phyloP scores from a whole-genome alignment of 352 stramenopile species.

The Globisporangium canariense region DNA sequence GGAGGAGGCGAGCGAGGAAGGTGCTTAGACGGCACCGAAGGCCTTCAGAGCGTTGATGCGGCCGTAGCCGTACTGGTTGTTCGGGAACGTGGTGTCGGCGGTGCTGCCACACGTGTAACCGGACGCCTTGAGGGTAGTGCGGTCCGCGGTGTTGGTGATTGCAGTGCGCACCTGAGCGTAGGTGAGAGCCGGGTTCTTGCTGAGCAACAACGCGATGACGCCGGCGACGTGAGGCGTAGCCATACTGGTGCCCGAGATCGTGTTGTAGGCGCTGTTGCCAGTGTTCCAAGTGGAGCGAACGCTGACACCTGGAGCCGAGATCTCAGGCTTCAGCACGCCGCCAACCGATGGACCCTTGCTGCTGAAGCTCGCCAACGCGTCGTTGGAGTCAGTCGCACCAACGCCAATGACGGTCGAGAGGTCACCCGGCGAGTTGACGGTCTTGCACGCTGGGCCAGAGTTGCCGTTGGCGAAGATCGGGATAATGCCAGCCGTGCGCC shows the following conservation, averaged over 20 bases:
- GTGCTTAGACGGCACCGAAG: constrained; percentile 5
- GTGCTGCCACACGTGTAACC: constrained; percentile 34
- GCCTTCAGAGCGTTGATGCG: constrained; percentile 39
- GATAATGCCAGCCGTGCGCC: constrained; percentile 27
- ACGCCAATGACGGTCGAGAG: constrained; percentile 26
- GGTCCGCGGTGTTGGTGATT: neutral
- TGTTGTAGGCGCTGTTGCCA: constrained; percentile 6
- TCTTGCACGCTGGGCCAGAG: constrained; percentile 19
- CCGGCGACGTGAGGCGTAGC: constrained; percentile 22
- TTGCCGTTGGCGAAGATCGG: constrained; percentile 33
- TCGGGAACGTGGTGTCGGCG: constrained; percentile 31
- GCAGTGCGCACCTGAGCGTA: constrained; percentile 1
- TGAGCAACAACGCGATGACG: constrained; percentile 18
- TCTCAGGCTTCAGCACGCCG: constrained; percentile 9
- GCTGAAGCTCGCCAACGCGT: constrained; percentile 25
- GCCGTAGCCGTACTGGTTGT: constrained; percentile 61
- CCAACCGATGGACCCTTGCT: constrained; percentile 23
- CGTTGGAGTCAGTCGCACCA: constrained; percentile 21
- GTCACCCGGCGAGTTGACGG: constrained; percentile 25
- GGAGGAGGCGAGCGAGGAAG: neutral
- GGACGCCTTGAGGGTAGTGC: neutral
- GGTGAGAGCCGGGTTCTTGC: constrained; percentile 9
- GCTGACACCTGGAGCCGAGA: constrained; percentile 4
- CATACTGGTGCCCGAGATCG: constrained; percentile 20
- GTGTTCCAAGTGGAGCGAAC: constrained; percentile 3